Base-by-base conservation (phyloP, 2,329 filamentous ascomycete genomes). In the Juglanconis sp. region DNA sequence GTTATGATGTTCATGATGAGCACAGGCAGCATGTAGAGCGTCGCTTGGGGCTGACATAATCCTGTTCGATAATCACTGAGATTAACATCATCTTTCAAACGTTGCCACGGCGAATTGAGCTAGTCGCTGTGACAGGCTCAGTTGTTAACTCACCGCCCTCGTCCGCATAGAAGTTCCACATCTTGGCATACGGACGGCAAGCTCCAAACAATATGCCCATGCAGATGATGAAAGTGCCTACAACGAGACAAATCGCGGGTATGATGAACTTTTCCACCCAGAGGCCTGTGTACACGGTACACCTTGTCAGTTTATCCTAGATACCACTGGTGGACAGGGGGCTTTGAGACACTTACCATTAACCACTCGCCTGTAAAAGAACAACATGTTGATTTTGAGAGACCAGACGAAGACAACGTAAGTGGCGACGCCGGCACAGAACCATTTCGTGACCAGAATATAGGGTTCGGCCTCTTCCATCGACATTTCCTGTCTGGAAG, bases 311-410 rank as follows among this genome's bases (percentile, higher is more conserved):
- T 10, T 47, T 47, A n/a, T 5, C 9, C 6, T 10, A 30, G 7
- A 9, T n/a, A 13, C 5, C 15, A n/a, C 5, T n/a, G 4, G 5
- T 17, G 17, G n/a, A 7, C 3, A 2, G 40, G 40, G 5, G 17
- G 44, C 7, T 30, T 17, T 4, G n/a, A 24, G 17, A 10, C n/a
- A 1, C 9, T 11, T 30, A 47, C 44, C 70, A 4, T 65, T 67
- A 4, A 76, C 71, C 5, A 77, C 65, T 1, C 74, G 72, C 13
- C 67, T 65, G 57, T 75, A 77, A 15, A 77, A 71, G 60, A 72
- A 76, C 17, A 76, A 56, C 73, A 77, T 76, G 65, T 75, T 75
- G 36, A 77, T 66, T 59, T 76, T 77, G 56, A 77, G 65, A 0
- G 66, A 70, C 75, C 75, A 77, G 4, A 77, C 65, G 34, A 76